Base-by-base conservation (phyloP, 2,329 filamentous ascomycete species). In the Diaporthe sp. region DNA sequence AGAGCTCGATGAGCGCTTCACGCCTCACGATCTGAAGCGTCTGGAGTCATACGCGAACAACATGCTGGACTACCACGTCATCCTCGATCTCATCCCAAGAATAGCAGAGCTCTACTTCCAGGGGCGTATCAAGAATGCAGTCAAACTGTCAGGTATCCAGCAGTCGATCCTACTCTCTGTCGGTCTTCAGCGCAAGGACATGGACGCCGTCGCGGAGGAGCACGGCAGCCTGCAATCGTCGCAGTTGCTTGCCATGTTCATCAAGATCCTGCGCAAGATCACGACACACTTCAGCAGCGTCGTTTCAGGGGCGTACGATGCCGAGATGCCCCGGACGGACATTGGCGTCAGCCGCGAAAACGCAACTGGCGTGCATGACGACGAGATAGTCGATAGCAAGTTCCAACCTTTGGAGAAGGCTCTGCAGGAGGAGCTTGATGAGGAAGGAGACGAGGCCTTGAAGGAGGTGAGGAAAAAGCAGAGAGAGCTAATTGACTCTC, bases 51-150 rank as follows among this genome's bases (percentile, higher is more conserved):
- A 99, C 81, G 95, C 97, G 22, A 98, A 97, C 85, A 98, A 98
- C 85, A 94, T 98, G 90, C 92, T 99, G 57, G 97, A 99, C 84
- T 98, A 98, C 87, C 97, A 98, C 82, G 96, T 98, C 79, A 97
- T 99, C 73, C 90, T 98, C 39, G 97, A 99, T 82, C 91, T 99
- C 81, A 89, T 99, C 74, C 97, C 97, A 0, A 90, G 89, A 1
- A 92, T 99, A 77, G 93, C 97, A 1, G 88, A 89, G 34, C 90
- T 98, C 37, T 98, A 96, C 87, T 99, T 99, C 84, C 92, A 91
- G 0, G 94, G 95, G 65, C 91, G 92, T 13, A 87, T 98, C 25
- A 91, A 89, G 80, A 84, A 86, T 49, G 87, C 88, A 68, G 88
- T 98, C 79, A 92, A 90, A 73, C 88, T 99, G 72, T 94, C 91